A percentile compares a stretch with the other conserved stretches of the same genome.
Conservation (phyloP, 352 stramenopile genomes). For the Phytopythium oedochilum region DNA sequence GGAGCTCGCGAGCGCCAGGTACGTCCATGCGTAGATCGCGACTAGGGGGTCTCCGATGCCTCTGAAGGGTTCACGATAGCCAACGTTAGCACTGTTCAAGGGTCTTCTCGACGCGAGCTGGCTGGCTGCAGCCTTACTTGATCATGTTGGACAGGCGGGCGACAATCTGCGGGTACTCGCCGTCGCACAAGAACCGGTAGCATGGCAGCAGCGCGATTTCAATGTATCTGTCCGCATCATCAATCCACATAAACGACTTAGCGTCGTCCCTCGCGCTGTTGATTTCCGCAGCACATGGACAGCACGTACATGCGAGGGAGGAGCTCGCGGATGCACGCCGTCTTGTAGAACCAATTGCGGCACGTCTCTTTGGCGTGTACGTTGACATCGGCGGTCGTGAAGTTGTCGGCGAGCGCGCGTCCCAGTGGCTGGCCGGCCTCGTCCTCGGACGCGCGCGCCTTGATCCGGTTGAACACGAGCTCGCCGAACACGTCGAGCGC, state of each 20-base stretch:
- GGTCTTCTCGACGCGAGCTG: background rate
- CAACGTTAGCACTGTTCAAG: conserved; percentile 4
- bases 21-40: conserved; percentile 80
- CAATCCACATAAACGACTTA: background rate
- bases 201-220: conserved; percentile 86
- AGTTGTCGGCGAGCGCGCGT: conserved; percentile 51
- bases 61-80: conserved; percentile 19
- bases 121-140: conserved; percentile 40
- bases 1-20: conserved; percentile 67
- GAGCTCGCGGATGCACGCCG: conserved; percentile 89
- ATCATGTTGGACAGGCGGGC: conserved; percentile 82
- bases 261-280: too few species aligned
- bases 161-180: conserved; percentile 86
- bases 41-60: conserved; percentile 87
- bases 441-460: conserved; percentile 51
- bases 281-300: background rate
- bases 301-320: conserved; percentile 87
- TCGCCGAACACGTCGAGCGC: conserved; percentile 85
- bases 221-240: conserved; percentile 49
- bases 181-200: conserved; percentile 88
- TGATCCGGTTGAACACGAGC: conserved; percentile 85
- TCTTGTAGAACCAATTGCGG: conserved; percentile 95
- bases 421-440: conserved; percentile 51
- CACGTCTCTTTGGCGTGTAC: conserved; percentile 89
- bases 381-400: conserved; percentile 77